These are phyloP conservation scores for Camelina hispida DNA, from an alignment of 345 rosid species.

Conservation along the genomic window DNA sequence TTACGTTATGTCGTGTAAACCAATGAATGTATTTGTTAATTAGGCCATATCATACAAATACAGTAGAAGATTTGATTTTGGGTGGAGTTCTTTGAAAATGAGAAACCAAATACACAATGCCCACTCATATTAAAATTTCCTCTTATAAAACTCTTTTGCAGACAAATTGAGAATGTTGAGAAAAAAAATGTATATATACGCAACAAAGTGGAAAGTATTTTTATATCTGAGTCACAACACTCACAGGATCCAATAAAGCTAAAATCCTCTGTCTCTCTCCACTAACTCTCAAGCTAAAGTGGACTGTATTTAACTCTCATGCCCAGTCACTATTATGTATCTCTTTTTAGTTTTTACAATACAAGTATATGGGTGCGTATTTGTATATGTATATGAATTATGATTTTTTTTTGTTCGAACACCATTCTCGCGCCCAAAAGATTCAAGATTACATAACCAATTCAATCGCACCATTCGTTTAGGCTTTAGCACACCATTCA, in stretches of 20 bases:
- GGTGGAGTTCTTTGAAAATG: constrained; percentile 34
- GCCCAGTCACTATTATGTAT: not conserved
- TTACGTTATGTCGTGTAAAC: not conserved
- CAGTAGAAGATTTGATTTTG: constrained; percentile 3
- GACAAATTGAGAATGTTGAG: constrained; percentile 32
- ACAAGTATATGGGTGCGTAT: not conserved
- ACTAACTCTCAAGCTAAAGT: constrained; percentile 34
- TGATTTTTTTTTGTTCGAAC: not conserved
- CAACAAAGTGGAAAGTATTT: constrained; percentile 35
- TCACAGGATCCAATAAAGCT: constrained; percentile 83
- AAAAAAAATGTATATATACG: no score
- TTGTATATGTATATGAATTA: not conserved
- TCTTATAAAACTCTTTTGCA: constrained; percentile 1
- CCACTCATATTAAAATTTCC: no score
- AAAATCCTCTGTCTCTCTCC: constrained; percentile 37
- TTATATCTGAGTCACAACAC: constrained; percentile 32
- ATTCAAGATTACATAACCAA: constrained; percentile 4
- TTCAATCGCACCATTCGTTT: not conserved
- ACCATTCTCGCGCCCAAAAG: constrained; percentile 31
- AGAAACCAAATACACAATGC: constrained; percentile 15
- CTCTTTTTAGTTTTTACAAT: no score
- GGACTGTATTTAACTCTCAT: no score
- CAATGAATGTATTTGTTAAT: not conserved
- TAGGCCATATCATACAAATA: not conserved
- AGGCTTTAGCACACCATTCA: constrained; percentile 5